Conservation (phyloP, 192 early-diverging fungal genomes). For the Obelidium mucronatum region DNA sequence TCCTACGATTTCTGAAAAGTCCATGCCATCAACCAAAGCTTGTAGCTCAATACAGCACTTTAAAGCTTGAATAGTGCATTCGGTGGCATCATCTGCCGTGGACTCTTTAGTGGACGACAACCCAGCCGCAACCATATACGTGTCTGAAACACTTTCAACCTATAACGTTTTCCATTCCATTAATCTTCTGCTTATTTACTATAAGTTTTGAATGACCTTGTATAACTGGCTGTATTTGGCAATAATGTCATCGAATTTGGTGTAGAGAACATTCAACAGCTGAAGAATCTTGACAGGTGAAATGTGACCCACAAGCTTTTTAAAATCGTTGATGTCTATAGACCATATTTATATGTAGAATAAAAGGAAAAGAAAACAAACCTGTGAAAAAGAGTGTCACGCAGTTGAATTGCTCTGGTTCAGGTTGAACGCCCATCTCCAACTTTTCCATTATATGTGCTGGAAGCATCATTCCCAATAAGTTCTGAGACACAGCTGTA, state of each 20-base stretch:
- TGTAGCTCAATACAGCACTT: constrained; percentile 26
- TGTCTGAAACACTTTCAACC: constrained; percentile 45
- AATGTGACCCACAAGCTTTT: constrained; percentile 20
- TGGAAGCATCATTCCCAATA: constrained; percentile 44
- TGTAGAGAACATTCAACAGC: constrained; percentile 35
- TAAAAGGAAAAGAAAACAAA: background rate
- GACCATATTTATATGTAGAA: background rate
- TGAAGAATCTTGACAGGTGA: constrained; percentile 30
- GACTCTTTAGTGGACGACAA: constrained; percentile 10
- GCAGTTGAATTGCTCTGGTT: constrained; percentile 31
- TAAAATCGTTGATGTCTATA: constrained; percentile 33
- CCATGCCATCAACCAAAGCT: constrained; percentile 8
- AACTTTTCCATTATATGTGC: constrained; percentile 40
- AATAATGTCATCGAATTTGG: constrained; percentile 36
- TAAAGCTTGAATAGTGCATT: constrained; percentile 29
- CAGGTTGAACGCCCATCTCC: constrained; percentile 27
- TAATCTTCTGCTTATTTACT: background rate
- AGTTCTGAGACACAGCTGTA: constrained; percentile 28
- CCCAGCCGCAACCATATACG: constrained; percentile 43
- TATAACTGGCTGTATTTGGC: constrained; percentile 25
- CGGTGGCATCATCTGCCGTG: constrained; percentile 24
- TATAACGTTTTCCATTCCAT: background rate
- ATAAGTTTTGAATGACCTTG: constrained; percentile 25
- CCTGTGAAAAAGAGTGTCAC: constrained; percentile 41
- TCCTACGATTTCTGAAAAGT: constrained; percentile 28